Base-by-base conservation (phyloP, 2,329 filamentous ascomycete species). In the Penicillium psychrosexuale region DNA sequence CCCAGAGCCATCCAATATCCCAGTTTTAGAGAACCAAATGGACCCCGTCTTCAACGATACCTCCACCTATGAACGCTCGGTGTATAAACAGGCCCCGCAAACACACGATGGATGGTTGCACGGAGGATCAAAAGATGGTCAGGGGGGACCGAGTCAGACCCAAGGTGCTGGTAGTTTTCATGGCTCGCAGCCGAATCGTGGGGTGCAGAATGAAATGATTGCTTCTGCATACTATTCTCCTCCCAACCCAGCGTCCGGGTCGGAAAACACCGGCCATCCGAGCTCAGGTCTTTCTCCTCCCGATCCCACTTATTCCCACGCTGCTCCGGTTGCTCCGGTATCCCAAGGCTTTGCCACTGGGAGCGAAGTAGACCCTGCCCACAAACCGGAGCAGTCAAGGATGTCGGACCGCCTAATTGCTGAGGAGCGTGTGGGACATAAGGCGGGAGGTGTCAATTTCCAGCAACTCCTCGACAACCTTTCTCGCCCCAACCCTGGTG, bases 41-140 rank as follows among this genome's bases (percentile, higher is more conserved):
- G 86, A 90, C 74, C 84, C 85, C 51, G 76, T 82, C 64, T 87
- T 88, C 78, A 86, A 87, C 74, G 84, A 87, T 70, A 84, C 84
- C 53, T 79, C 84, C 51, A 81, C 80, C 59, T 83, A 84, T 70
- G 77, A 77, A 57, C 82, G 77, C 66, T 70, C 70, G 36, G 65
- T 67, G 37, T 55, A 58, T 47, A 55, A 65, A 45, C 53, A 64
- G 22, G 36, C 37, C 27, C 36, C 36, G 22, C 49, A 54, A 24
- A 45, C 36, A 38, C 54, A 61, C n/a, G 54, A 64, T 56, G 58
- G 48, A 44, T 61, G 62, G 60, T 56, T 38, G 42, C 52, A 56
- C 47, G 56, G 49, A 47, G 50, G 53, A 38, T 53, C 57, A 47
- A 44, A 43, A 5, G 57, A 57, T 38, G 52, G 36, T 15, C 56